A percentile compares a stretch with the other conserved stretches of the same genome.
These are phyloP conservation scores for Arachnomyces sp. DNA, from an alignment of 2,329 filamentous ascomycete genomes.

Conservation along the genomic window DNA sequence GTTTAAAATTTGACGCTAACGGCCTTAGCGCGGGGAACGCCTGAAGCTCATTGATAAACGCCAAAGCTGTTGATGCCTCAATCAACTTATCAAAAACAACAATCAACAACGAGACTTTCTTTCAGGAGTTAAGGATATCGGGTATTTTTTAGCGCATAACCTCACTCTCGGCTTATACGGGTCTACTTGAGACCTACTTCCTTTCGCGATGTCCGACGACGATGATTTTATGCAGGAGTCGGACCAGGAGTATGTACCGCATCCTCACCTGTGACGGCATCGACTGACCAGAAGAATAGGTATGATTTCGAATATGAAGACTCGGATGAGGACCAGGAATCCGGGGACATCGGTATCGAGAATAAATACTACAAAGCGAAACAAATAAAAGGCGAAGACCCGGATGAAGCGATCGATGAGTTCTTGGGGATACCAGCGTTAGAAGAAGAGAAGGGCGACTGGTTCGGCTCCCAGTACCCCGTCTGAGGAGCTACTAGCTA, in stretches of 20 bases:
- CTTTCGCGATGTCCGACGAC: constrained; percentile 60
- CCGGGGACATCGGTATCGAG: constrained; percentile 86
- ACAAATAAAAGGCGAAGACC: constrained; percentile 81
- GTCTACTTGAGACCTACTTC: too few relatives aligned
- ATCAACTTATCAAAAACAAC: background rate
- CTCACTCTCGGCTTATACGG: too few relatives aligned
- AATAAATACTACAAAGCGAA: constrained; percentile 99
- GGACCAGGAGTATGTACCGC: constrained; percentile 60
- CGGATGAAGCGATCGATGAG: constrained; percentile 80
- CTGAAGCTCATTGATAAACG: background rate
- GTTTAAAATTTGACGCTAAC: background rate
- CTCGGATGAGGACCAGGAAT: constrained; percentile 71
- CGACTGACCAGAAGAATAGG: constrained; percentile 31
- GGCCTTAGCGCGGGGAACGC: constrained; percentile 10
- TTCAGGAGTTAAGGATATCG: background rate
- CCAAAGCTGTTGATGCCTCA: constrained; percentile 15
- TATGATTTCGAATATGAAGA: constrained; percentile 98
- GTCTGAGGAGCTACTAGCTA: background rate
- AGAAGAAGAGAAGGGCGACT: constrained; percentile 89
- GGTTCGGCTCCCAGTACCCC: constrained; percentile 42
- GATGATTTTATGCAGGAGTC: constrained; percentile 94
- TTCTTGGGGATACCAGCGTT: constrained; percentile 80
- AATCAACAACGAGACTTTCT: background rate
- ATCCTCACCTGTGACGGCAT: constrained; percentile 18
- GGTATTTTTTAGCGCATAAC: too few relatives aligned